A percentile compares a stretch with the other conserved stretches of the same genome.
Evolutionary conservation across 1,284 basidiomycete species (phyloP).

Genomic region (Tylopilus orsonianus): DNA sequence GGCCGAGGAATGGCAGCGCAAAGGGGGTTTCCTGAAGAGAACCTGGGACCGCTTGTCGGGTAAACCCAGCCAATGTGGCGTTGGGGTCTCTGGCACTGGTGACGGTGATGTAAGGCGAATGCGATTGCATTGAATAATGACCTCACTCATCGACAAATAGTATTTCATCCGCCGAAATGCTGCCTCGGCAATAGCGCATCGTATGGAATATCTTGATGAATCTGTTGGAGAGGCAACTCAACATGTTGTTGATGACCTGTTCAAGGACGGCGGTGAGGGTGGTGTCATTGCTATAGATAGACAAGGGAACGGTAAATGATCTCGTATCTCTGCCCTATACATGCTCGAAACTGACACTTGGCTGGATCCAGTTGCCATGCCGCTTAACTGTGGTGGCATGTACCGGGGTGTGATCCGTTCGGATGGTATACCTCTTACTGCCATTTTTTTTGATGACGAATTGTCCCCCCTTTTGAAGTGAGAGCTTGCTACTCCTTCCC

Average conservation of each 20-base stretch:
- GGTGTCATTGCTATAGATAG: constrained; percentile 72
- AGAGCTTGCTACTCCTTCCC: neutral
- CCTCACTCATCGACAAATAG: constrained; percentile 36
- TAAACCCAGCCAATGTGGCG: constrained; percentile 41
- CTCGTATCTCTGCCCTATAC: neutral
- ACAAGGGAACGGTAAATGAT: constrained; percentile 56
- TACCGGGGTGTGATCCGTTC: constrained; percentile 71
- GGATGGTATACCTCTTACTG: constrained; percentile 68
- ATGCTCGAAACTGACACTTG: constrained; percentile 7
- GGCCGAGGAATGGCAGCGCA: constrained; percentile 71
- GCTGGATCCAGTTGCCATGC: constrained; percentile 57
- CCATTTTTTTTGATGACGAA: constrained; percentile 74
- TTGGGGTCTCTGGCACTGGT: constrained; percentile 82
- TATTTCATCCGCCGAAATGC: constrained; percentile 75
- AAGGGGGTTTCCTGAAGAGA: constrained; percentile 37
- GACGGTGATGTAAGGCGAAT: constrained; percentile 66
- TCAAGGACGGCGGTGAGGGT: constrained; percentile 57
- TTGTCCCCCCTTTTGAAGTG: constrained; percentile 30
- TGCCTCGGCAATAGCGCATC: constrained; percentile 62
- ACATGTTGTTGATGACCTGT: constrained; percentile 56
- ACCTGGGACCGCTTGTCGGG: constrained; percentile 44
- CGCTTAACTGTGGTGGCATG: constrained; percentile 77
- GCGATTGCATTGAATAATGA: neutral
- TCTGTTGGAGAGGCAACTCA: constrained; percentile 54
- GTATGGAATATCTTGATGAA: constrained; percentile 63